These are phyloP conservation scores for Penicillium sp. DNA, from an alignment of 2,329 filamentous ascomycete genomes.

Conservation along the genomic window DNA sequence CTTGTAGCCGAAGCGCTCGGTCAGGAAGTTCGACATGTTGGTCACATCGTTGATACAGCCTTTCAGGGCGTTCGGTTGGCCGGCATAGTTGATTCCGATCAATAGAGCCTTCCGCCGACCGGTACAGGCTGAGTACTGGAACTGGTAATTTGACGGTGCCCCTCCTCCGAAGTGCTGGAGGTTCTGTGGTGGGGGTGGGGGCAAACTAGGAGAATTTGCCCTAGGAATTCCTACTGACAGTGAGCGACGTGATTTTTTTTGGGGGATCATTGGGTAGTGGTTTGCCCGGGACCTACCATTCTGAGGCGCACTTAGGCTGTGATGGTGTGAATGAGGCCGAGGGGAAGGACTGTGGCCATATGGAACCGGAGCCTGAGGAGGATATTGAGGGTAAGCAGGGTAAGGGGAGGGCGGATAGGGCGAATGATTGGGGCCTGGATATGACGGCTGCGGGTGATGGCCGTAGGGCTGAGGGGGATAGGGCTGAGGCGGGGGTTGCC, in stretches of 20 bases:
- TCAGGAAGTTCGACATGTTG: conserved; percentile 90
- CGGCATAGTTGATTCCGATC: conserved; percentile 96
- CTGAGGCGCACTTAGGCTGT: conserved; percentile 11
- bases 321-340: conserved; percentile 13
- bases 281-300: conserved; percentile 9
- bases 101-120: conserved; percentile 84
- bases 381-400: conserved; percentile 12
- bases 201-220: conserved; percentile 55
- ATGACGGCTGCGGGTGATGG: conserved; percentile 14
- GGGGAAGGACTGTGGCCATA: conserved; percentile 13
- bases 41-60: conserved; percentile 97
- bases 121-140: conserved; percentile 89
- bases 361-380: conserved; percentile 7
- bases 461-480: conserved; percentile 19
- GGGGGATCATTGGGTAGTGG: background rate
- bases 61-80: conserved; percentile 81
- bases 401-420: conserved; percentile 8
- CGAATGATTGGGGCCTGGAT: conserved; percentile 6
- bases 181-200: conserved; percentile 66
- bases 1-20: conserved; percentile 84
- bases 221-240: conserved; percentile 51
- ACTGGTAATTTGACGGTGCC: conserved; percentile 79
- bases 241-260: background rate
- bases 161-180: conserved; percentile 76
- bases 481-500: conserved; percentile 23